Evolutionary conservation across 345 rosid genomes (phyloP).

Genomic region (Eucalyptus pumila): DNA sequence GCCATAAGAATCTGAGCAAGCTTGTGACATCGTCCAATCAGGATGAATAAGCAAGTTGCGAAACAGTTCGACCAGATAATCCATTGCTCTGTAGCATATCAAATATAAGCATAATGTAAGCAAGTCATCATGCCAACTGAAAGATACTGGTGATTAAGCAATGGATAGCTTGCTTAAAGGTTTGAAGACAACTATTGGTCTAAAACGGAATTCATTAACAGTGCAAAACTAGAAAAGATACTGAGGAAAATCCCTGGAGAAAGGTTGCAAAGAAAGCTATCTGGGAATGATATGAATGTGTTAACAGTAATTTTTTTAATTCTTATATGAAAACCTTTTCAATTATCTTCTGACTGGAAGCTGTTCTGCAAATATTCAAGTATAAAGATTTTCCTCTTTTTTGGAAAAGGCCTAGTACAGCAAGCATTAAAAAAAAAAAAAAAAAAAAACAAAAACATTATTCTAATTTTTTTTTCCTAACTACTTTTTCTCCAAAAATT

Average conservation of each 20-base stretch:
- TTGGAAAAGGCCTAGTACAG: not conserved
- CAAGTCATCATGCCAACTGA: not conserved
- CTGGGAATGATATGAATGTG: not conserved
- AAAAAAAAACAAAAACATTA: not conserved
- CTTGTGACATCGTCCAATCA: conserved; percentile 92
- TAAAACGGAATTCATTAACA: not conserved
- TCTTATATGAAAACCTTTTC: not conserved
- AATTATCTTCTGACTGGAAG: not conserved
- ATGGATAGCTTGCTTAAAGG: not conserved
- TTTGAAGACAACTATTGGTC: not conserved
- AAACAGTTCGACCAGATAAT: conserved; percentile 85
- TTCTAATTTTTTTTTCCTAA: not conserved
- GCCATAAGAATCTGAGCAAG: conserved; percentile 68
- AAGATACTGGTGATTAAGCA: not conserved
- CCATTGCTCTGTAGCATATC: conserved; percentile 68
- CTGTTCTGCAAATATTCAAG: not conserved
- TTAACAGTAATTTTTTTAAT: not conserved
- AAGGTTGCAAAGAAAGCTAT: not conserved
- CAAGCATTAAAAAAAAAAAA: not conserved
- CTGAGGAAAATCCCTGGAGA: not conserved
- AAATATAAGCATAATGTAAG: not conserved
- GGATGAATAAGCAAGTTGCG: conserved; percentile 67
- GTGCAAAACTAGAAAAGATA: not conserved
- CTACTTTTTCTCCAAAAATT: not conserved
- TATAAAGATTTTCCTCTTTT: not conserved